Conservation (phyloP, 2,329 filamentous ascomycete genomes). For the Penicillium sp. region DNA sequence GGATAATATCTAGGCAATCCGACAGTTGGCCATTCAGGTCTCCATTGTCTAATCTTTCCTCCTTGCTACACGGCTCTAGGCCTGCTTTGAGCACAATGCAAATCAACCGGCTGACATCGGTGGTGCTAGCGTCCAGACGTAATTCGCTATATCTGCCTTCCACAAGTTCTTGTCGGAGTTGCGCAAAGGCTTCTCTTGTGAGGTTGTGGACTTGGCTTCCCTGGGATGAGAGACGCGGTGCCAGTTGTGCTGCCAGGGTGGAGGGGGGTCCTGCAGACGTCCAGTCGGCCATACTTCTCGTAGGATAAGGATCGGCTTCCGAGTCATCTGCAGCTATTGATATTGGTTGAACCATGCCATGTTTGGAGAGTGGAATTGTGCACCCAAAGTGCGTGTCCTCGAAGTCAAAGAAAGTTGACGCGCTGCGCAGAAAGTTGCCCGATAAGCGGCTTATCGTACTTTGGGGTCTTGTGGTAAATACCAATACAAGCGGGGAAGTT, state of each 20-base stretch:
- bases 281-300: slow-evolving; percentile 26
- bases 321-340: slow-evolving; percentile 34
- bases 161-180: slow-evolving; percentile 70
- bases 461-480: not conserved
- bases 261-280: slow-evolving; percentile 61
- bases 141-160: slow-evolving; percentile 50
- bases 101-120: slow-evolving; percentile 83
- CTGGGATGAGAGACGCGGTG: slow-evolving; percentile 75
- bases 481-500: not conserved
- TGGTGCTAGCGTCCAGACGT: slow-evolving; percentile 67
- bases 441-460: slow-evolving; percentile 3
- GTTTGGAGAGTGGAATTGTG: not conserved
- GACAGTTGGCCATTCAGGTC: slow-evolving; percentile 48
- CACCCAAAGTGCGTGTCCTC: not conserved
- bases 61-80: slow-evolving; percentile 61
- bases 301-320: slow-evolving; percentile 19
- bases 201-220: slow-evolving; percentile 65
- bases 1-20: slow-evolving; percentile 79
- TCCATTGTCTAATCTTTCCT: slow-evolving; percentile 65
- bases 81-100: slow-evolving; percentile 82
- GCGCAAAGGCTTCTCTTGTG: slow-evolving; percentile 75
- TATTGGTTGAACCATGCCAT: slow-evolving; percentile 21
- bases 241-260: slow-evolving; percentile 84
- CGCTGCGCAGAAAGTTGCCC: not conserved
- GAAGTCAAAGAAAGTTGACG: not conserved